These are phyloP conservation scores for Rhinocladiella similis DNA, from an alignment of 2,329 filamentous ascomycete genomes.

Conservation along the genomic window DNA sequence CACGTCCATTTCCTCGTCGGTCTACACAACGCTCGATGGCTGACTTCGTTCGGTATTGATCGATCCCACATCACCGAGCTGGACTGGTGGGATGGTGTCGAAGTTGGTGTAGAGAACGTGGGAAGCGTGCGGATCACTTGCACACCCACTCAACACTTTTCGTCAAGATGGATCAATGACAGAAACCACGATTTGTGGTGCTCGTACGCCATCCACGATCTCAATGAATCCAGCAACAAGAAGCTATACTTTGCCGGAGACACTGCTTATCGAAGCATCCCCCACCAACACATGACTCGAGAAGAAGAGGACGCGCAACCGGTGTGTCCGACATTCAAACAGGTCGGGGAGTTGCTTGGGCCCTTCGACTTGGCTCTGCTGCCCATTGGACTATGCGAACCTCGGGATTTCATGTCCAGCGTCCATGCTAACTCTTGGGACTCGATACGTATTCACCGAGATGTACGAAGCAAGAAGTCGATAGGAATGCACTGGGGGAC, in stretches of 20 bases:
- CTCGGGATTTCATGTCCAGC: constrained; percentile 44
- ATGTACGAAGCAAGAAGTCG: constrained; percentile 47
- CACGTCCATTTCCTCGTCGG: constrained; percentile 48
- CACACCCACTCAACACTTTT: constrained; percentile 51
- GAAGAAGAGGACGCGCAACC: constrained; percentile 36
- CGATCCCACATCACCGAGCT: constrained; percentile 45
- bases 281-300: constrained; percentile 24
- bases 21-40: constrained; percentile 34
- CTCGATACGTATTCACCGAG: constrained; percentile 49
- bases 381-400: constrained; percentile 51
- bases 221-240: constrained; percentile 7
- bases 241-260: constrained; percentile 47
- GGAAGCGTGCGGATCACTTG: constrained; percentile 46
- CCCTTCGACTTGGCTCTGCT: constrained; percentile 52
- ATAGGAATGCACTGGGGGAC: constrained; percentile 56
- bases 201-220: constrained; percentile 44
- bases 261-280: constrained; percentile 46
- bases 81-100: constrained; percentile 52
- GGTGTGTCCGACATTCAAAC: constrained; percentile 49
- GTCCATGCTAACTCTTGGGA: constrained; percentile 52
- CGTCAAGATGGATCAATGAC: constrained; percentile 43
- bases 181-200: constrained; percentile 49
- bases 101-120: constrained; percentile 34
- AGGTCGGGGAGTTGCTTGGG: constrained; percentile 48
- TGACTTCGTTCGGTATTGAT: constrained; percentile 34